phyloP scores from a whole-genome alignment of 345 rosid genomes.

The Turritis glabra region DNA sequence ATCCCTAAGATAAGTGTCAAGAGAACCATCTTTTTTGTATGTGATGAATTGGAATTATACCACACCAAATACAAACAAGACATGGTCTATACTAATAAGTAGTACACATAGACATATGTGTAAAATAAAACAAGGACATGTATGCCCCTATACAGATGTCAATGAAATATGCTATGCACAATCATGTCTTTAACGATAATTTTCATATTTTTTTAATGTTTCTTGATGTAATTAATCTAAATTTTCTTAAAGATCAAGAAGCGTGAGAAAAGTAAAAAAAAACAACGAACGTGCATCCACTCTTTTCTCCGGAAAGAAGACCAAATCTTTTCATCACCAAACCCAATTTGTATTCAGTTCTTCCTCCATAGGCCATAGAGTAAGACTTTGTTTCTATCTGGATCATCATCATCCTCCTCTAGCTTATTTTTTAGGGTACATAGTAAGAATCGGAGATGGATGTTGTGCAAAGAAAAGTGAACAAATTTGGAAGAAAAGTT shows the following conservation, averaged over 20 bases:
- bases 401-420: background rate
- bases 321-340: background rate
- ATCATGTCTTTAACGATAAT: background rate
- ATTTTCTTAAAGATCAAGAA: background rate
- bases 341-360: background rate
- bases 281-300: constrained; percentile 15
- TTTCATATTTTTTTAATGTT: background rate
- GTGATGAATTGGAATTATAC: background rate
- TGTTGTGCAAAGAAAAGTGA: constrained; percentile 37
- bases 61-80: background rate
- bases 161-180: background rate
- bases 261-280: background rate
- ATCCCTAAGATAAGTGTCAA: background rate
- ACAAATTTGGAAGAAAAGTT: constrained; percentile 29
- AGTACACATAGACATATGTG: no score
- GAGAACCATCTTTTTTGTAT: background rate
- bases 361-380: constrained; percentile 1
- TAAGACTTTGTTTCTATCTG: background rate
- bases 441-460: constrained; percentile 32
- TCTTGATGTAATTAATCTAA: background rate
- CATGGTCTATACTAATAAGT: no score
- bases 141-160: background rate
- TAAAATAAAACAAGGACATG: background rate
- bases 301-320: constrained; percentile 6
- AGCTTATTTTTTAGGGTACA: constrained; percentile 2